These are phyloP conservation scores for Ophiocordyceps camponoti-leonardi DNA, from an alignment of 2,329 filamentous ascomycete species.

Conservation along the genomic window DNA sequence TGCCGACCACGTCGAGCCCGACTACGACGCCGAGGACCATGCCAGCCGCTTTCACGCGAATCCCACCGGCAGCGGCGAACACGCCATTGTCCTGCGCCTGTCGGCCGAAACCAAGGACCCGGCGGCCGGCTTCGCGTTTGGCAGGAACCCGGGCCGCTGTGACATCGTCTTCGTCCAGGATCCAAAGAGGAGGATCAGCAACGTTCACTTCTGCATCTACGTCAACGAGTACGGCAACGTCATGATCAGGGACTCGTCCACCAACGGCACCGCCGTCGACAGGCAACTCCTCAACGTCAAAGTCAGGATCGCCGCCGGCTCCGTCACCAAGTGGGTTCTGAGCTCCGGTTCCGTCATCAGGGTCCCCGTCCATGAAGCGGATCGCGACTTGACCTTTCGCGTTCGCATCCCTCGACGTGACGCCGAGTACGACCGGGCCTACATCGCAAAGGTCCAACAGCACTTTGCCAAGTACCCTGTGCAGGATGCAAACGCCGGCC, in stretches of 20 bases:
- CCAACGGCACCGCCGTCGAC: slow-evolving; percentile 90
- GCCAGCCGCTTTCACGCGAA: slow-evolving; percentile 24
- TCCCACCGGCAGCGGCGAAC: slow-evolving; percentile 31
- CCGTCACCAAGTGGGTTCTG: slow-evolving; percentile 38
- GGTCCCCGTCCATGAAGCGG: slow-evolving; percentile 37
- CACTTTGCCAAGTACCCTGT: slow-evolving; percentile 38
- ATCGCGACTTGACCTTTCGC: slow-evolving; percentile 56
- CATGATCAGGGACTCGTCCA: slow-evolving; percentile 88
- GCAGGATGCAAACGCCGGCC: slow-evolving; percentile 24
- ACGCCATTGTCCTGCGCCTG: slow-evolving; percentile 66
- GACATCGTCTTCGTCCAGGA: slow-evolving; percentile 57
- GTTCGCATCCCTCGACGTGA: slow-evolving; percentile 70
- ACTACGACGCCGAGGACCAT: slow-evolving; percentile 33
- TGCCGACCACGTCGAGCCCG: slow-evolving; percentile 30
- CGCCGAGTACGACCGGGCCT: slow-evolving; percentile 45
- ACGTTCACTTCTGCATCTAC: slow-evolving; percentile 90
- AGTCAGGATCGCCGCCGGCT: slow-evolving; percentile 15
- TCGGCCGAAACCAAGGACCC: slow-evolving; percentile 57
- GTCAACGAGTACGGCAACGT: slow-evolving; percentile 71
- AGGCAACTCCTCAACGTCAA: slow-evolving; percentile 39
- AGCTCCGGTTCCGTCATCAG: slow-evolving; percentile 57
- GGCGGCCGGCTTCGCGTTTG: slow-evolving; percentile 65
- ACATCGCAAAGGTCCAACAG: slow-evolving; percentile 47
- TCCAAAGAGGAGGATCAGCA: slow-evolving; percentile 61
- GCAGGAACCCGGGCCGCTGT: slow-evolving; percentile 53